Evolutionary conservation across 169 alveolate genomes (phyloP).

Genomic region (Blepharisma undulans): DNA sequence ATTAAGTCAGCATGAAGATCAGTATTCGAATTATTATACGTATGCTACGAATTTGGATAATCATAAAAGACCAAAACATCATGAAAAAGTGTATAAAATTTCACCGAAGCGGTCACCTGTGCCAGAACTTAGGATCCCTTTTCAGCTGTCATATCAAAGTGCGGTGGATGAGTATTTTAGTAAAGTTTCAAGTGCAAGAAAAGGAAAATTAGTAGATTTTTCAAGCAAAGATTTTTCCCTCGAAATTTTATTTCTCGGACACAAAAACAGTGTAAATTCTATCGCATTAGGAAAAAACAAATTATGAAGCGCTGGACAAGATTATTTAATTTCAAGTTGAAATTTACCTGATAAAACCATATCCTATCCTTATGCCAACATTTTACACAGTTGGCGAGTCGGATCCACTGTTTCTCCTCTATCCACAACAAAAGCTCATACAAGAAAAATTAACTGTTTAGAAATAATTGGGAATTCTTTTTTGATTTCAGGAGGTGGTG

Average conservation of each 20-base stretch:
- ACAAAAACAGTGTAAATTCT: constrained; percentile 21
- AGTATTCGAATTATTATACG: background rate
- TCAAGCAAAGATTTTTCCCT: constrained; percentile 22
- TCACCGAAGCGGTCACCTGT: background rate
- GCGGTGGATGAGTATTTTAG: background rate
- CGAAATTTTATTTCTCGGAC: constrained; percentile 8
- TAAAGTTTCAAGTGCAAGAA: background rate
- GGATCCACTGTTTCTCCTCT: background rate
- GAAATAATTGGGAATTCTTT: background rate
- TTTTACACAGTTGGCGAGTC: background rate
- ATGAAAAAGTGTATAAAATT: background rate
- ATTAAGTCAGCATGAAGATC: background rate
- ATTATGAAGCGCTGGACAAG: constrained; percentile 2
- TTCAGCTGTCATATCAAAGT: background rate
- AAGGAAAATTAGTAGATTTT: background rate
- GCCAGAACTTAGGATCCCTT: background rate
- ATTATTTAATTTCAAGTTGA: background rate
- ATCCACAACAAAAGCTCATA: background rate
- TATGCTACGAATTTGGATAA: background rate
- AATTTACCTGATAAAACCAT: background rate
- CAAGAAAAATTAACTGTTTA: background rate
- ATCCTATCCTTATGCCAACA: background rate
- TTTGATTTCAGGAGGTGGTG: constrained; percentile 6
- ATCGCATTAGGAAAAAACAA: background rate
- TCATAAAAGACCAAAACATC: background rate